Percentiles rank a stretch among this genome's conserved stretches.
Conservation (phyloP, 2,329 filamentous ascomycete species). For the Fusarium sp. region DNA sequence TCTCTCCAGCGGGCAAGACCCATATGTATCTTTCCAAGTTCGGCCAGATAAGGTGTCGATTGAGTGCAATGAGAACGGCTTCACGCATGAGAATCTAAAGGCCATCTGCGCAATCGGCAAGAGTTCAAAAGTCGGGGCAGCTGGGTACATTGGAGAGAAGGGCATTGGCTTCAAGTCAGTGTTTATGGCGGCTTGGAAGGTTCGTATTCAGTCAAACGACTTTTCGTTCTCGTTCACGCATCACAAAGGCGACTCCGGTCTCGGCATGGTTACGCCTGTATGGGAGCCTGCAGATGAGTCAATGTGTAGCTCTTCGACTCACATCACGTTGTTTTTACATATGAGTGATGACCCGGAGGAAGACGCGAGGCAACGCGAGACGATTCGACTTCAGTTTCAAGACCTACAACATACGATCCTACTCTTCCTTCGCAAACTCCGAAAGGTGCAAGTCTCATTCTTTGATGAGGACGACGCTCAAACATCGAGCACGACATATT, state of each 20-base stretch:
- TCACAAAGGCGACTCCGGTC: conserved; percentile 54
- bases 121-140: conserved; percentile 58
- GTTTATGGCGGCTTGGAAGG: conserved; percentile 59
- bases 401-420: conserved; percentile 55
- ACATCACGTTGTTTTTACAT: conserved; percentile 55
- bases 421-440: conserved; percentile 57
- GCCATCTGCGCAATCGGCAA: conserved; percentile 60
- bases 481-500: conserved; percentile 15
- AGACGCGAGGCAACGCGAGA: conserved; percentile 31
- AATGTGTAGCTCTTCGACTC: conserved; percentile 42
- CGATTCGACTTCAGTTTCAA: conserved; percentile 51
- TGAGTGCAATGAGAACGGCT: conserved; percentile 64
- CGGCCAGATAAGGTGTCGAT: conserved; percentile 54
- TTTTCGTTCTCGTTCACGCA: conserved; percentile 60
- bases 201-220: conserved; percentile 57
- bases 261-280: conserved; percentile 63
- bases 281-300: conserved; percentile 51
- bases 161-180: conserved; percentile 65
- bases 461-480: conserved; percentile 36
- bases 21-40: conserved; percentile 53
- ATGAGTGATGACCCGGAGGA: conserved; percentile 37
- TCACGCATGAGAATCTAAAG: conserved; percentile 54
- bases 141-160: conserved; percentile 62
- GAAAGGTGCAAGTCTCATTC: conserved; percentile 48
- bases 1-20: conserved; percentile 26